A percentile compares a stretch with the other conserved stretches of the same genome.
phyloP scores from a whole-genome alignment of 2,329 filamentous ascomycete genomes.

The Cercospora zeae-maydis region DNA sequence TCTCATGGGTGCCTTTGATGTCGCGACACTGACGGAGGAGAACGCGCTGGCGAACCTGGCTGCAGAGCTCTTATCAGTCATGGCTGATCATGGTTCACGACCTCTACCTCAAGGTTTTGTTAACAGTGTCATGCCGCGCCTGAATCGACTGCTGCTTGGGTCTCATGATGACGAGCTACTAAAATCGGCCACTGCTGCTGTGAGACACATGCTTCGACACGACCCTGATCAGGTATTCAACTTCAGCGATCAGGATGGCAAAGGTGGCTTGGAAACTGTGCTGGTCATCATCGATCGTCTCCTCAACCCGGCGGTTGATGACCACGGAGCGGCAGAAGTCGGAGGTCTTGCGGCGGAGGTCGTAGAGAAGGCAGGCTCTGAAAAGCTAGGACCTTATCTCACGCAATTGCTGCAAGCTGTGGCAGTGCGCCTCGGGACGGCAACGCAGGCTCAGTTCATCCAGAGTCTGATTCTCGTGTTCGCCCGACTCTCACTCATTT shows the following conservation, averaged over 20 bases:
- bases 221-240: conserved; percentile 85
- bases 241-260: conserved; percentile 76
- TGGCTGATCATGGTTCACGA: conserved; percentile 77
- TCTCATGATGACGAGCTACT: conserved; percentile 85
- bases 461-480: conserved; percentile 95
- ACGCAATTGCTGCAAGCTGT: conserved; percentile 86
- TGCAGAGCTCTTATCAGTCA: conserved; percentile 73
- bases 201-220: conserved; percentile 85
- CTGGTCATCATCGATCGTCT: conserved; percentile 90
- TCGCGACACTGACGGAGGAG: conserved; percentile 80
- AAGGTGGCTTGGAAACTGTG: conserved; percentile 81
- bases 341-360: conserved; percentile 90
- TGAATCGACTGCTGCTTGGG: conserved; percentile 76
- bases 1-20: conserved; percentile 82
- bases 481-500: conserved; percentile 79
- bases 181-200: conserved; percentile 76
- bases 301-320: conserved; percentile 77
- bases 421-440: conserved; percentile 75
- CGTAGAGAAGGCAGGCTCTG: conserved; percentile 90
- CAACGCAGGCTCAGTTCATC: conserved; percentile 83
- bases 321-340: conserved; percentile 92
- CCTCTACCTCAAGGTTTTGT: conserved; percentile 86
- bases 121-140: conserved; percentile 77
- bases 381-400: conserved; percentile 84
- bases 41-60: conserved; percentile 82